A percentile compares a stretch with the other conserved stretches of the same genome.
Conservation (phyloP, 2,329 filamentous ascomycete genomes). For the Arthroderma sp. region DNA sequence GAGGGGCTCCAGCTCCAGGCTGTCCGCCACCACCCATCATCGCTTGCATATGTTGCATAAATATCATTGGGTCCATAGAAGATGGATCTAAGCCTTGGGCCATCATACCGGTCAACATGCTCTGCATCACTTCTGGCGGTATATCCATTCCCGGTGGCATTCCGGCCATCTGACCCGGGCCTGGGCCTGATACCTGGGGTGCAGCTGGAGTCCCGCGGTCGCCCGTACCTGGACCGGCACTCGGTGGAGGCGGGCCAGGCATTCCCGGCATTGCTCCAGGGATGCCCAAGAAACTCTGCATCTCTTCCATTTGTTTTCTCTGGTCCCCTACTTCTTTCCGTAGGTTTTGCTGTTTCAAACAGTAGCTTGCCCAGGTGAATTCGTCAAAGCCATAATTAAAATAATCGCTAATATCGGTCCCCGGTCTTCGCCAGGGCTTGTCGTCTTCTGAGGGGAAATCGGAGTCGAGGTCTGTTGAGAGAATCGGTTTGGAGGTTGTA, state of each 20-base stretch:
- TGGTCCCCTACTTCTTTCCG: constrained; percentile 66
- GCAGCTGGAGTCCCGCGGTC: neutral
- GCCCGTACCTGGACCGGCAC: constrained; percentile 12
- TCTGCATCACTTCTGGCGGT: constrained; percentile 44
- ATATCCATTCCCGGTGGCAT: constrained; percentile 41
- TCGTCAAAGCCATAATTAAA: constrained; percentile 99
- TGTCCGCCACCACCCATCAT: constrained; percentile 34
- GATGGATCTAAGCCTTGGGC: constrained; percentile 40
- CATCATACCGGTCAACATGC: constrained; percentile 44
- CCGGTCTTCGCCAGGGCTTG: constrained; percentile 90
- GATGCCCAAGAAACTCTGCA: constrained; percentile 46
- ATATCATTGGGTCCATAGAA: constrained; percentile 40
- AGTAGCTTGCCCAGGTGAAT: constrained; percentile 94
- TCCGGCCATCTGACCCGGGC: constrained; percentile 21
- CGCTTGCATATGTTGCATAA: constrained; percentile 41
- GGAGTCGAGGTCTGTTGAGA: constrained; percentile 64
- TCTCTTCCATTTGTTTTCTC: constrained; percentile 54
- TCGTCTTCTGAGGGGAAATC: constrained; percentile 58
- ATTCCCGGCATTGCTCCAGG: constrained; percentile 33
- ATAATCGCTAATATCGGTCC: constrained; percentile 89
- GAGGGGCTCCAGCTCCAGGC: constrained; percentile 25
- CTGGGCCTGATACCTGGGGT: constrained; percentile 14
- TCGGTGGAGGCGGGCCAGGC: constrained; percentile 22
- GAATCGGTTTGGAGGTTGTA: constrained; percentile 61
- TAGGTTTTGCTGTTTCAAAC: constrained; percentile 70